Base-by-base conservation (phyloP, 345 rosid genomes). In the Pugionium cornutum region DNA sequence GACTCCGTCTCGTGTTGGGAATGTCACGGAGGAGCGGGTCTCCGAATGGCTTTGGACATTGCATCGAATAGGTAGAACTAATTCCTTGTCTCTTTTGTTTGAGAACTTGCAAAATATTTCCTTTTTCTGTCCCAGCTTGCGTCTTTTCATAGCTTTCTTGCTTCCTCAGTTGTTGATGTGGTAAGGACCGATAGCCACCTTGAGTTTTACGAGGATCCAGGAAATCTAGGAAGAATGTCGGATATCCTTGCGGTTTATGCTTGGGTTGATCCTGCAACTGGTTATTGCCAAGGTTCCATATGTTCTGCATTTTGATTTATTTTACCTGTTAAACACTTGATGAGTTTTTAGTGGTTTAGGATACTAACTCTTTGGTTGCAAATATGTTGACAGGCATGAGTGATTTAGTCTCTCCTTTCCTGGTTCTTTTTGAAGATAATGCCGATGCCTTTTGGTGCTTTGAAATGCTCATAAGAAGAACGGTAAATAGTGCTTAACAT, bases 401-500 rank as follows among this genome's bases (percentile, higher is more conserved):
- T 28, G 98, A 91, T 77, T 78, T 91, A 79, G 77, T 91, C 72
- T 91, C 98, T 70, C 98, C 95, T 65, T 91, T 91, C 34, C 84
- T 91, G 71, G 86, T 91, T 72, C 86, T 91, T 27, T 91, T 86
- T 73, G 98, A 89, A 82, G 98, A 91, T 70, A 73, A 91, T 62
- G 92, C 87, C 7, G 98, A 91, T 73, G 98, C 98, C 54, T 91
- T 91, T 82, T 91, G 98, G 98, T 91, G 96, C 84, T 91, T 91
- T 77, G 98, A 89, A 86, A 91, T 91, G 95, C 96, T 91, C 69
- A 69, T 91, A 66, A 85, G 95, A 82, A 86, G 92, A 87, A 89
- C 80, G 95, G 98, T 91, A 87, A 87, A 69, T 41, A 50, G 10
- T 11, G 43, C 48, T 54, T 36, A 51, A 48, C 41, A 56, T 32